These are phyloP conservation scores for Neurospora sp. DNA, from an alignment of 495 filamentous ascomycete genomes.

Conservation along the genomic window DNA sequence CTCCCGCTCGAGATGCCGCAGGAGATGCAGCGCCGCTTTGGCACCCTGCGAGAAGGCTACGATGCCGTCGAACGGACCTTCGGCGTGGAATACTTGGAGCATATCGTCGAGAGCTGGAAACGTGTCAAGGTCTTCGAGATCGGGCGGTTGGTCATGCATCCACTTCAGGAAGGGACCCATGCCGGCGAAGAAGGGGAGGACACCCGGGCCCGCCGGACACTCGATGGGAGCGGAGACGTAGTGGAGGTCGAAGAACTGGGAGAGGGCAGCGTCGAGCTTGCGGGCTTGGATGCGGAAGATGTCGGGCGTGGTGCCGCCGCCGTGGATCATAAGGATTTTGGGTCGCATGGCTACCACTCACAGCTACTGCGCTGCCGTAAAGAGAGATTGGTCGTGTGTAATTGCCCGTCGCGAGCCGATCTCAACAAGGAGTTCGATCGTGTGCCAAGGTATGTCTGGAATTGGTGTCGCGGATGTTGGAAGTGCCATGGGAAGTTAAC, in stretches of 20 bases:
- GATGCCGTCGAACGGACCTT: slow-evolving; percentile 19
- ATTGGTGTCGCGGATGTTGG: background rate
- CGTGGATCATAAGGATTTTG: slow-evolving; percentile 21
- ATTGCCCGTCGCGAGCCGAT: background rate
- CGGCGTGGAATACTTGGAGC: background rate
- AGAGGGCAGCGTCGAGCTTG: slow-evolving; percentile 10
- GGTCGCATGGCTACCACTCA: background rate
- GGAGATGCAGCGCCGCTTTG: slow-evolving; percentile 15
- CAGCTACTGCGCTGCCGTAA: background rate
- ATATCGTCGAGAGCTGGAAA: slow-evolving; percentile 1
- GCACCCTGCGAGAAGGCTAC: slow-evolving; percentile 23
- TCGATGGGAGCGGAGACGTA: slow-evolving; percentile 10
- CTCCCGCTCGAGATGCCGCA: slow-evolving; percentile 11
- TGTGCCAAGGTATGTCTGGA: background rate
- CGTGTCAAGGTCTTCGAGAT: slow-evolving; percentile 3
- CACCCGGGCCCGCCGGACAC: slow-evolving; percentile 13
- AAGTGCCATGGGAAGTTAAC: background rate
- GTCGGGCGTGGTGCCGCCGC: slow-evolving; percentile 12
- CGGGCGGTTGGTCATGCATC: slow-evolving; percentile 6
- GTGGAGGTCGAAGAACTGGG: slow-evolving; percentile 16
- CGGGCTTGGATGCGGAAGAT: slow-evolving; percentile 24
- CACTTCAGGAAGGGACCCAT: slow-evolving; percentile 15
- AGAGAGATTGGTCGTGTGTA: background rate
- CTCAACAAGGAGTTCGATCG: background rate
- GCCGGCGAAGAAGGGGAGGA: slow-evolving; percentile 18